Base-by-base conservation (phyloP, 2,329 filamentous ascomycete species). In the Aspergillus clavatus region DNA sequence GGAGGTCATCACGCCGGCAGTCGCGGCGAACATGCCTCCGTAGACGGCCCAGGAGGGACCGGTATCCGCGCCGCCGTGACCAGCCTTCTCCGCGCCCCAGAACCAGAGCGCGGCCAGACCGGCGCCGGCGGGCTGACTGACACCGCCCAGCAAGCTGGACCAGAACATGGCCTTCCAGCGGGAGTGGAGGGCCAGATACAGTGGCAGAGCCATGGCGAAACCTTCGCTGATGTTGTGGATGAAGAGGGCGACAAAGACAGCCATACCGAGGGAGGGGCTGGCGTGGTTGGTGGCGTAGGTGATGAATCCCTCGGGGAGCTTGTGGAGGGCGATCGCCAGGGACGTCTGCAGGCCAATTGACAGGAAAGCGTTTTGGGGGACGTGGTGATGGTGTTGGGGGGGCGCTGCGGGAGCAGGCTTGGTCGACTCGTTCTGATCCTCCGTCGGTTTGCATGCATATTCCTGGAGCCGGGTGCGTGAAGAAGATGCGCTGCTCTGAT, bases 151-250 rank as follows among this genome's bases (percentile, higher is more conserved):
- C 0, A 95, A 65, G 7, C 86, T 84, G 4, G 87, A 84, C 83
- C 88, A 94, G 47, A 86, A 69, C 72, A 97, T 93, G 14, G 93
- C 91, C 57, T 83, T 85, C 62, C 81, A 72, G 37, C 89, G 84
- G 47, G 83, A 91, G 50, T 84, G 80, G 24, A 96, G 80, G 1
- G 93, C 93, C 59, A 98, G 86, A 68, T 95, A 98, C 0, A 98
- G 76, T 0, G 93, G 93, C 0, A 98, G 72, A 0, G 89, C 89
- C 78, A 98, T 86, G 50, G 90, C 88, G 63, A 97, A 97, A 1
- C 93, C 93, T 71, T 98, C 93, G 22, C 89, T 90, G 60, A 98
- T 95, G 71, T 97, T 98, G 76, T 98, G 93, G 47, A 98, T 91
- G 63, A 95, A 95, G 6, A 98, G 79, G 0, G 93, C 91, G 67